A percentile compares a stretch with the other conserved stretches of the same genome.
These are phyloP conservation scores for Phaseolus coccineus DNA, from an alignment of 331 rosid genomes.

Conservation along the genomic window DNA sequence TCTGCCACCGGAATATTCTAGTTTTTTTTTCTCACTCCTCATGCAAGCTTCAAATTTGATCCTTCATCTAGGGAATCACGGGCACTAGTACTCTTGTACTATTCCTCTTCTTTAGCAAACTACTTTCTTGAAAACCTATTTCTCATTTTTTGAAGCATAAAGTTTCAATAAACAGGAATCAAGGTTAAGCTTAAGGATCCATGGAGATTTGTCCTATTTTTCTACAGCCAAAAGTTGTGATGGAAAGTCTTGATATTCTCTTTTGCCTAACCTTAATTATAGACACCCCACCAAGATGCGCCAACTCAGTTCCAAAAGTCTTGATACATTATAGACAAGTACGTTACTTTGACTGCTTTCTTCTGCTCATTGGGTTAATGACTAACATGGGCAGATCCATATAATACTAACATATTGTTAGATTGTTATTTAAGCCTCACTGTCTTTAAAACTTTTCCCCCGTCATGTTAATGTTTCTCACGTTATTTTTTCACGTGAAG, in stretches of 20 bases:
- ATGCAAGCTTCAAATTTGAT: constrained; percentile 30
- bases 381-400: neutral
- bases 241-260: neutral
- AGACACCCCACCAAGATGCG: too few species aligned
- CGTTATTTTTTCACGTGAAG: neutral
- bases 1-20: too few species aligned
- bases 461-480: neutral
- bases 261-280: neutral
- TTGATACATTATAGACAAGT: neutral
- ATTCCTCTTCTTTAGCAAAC: constrained; percentile 2
- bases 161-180: neutral
- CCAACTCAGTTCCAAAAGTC: too few species aligned
- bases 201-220: constrained; percentile 5
- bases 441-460: neutral
- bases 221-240: neutral
- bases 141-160: constrained; percentile 10
- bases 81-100: constrained; percentile 17
- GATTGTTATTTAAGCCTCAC: constrained; percentile 15
- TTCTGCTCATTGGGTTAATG: neutral
- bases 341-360: neutral
- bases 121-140: constrained; percentile 26
- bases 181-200: neutral
- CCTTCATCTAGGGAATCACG: constrained; percentile 20
- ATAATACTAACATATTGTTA: neutral
- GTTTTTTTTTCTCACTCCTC: neutral